Percentiles rank a stretch among this genome's conserved stretches.
These are phyloP conservation scores for Eucalyptus erythrocorys DNA, from an alignment of 345 rosid genomes.

Conservation along the genomic window DNA sequence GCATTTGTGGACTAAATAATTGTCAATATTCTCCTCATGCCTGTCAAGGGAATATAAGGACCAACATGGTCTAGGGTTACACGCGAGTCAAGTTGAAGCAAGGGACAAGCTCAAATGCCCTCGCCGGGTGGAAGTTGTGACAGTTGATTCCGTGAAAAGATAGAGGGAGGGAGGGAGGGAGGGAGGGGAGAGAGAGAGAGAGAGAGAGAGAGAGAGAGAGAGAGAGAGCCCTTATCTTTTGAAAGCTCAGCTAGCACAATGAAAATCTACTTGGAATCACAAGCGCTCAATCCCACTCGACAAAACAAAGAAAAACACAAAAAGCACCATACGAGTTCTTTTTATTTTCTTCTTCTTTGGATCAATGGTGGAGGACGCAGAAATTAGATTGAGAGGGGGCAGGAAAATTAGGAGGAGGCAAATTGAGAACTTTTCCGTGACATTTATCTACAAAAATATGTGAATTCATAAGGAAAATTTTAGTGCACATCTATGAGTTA, in stretches of 20 bases:
- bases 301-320: background rate
- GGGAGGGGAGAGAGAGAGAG: background rate
- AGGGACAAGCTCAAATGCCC: background rate
- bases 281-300: background rate
- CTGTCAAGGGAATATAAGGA: background rate
- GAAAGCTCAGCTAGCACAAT: slow-evolving; percentile 6
- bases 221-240: background rate
- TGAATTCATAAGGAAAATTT: background rate
- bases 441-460: background rate
- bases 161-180: background rate
- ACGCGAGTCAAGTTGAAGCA: background rate
- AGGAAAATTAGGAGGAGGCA: background rate
- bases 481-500: background rate
- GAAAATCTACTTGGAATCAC: background rate
- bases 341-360: background rate
- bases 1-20: background rate
- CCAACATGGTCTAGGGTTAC: background rate
- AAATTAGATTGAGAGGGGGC: background rate
- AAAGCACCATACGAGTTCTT: background rate
- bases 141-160: background rate
- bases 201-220: background rate
- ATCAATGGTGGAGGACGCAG: background rate
- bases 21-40: background rate
- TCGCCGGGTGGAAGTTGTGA: background rate
- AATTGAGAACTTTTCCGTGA: background rate